Evolutionary conservation across 129 eudicot species (phyloP), one percentile per base, ranked within the genome.

Genomic region (Scalesia atractyloides): DNA sequence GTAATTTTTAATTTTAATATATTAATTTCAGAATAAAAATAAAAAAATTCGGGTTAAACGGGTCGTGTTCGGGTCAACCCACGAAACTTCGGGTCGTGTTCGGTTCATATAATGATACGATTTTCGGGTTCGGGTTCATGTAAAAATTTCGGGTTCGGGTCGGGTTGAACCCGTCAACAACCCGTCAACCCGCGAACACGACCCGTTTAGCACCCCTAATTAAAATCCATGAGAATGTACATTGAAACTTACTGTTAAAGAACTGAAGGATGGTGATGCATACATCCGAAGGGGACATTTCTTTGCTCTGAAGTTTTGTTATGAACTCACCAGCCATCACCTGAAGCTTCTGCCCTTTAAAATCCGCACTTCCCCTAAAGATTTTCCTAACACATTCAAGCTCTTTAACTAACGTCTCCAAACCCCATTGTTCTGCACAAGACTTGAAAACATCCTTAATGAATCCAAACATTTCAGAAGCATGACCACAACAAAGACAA

Each of bases 401-500:
- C 72, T 91, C 97, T 66, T 88, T 91, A 4, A 88, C 59, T 65
- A 88, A 79, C 1, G 83, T 76, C 39, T 86, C 90, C 15, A 73
- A 70, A 70, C 81, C 79, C 97, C 97, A 60, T n/a, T 81, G 85
- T 76, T 72, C 83, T 4, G 93, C 96, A 78, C 93, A 91, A 30
- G 82, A 41, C 74, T 72, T 61, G 50, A 88, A 91, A 5, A 88
- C 96, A 56, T 91, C 97, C 84, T 86, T 91, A 54, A 88, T 88
- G 53, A 91, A 91, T 44, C 97, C 97, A 84, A 84, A 84, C 97
- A 91, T 88, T 77, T 91, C 96, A 2, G 93, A 91, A 65, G 92
- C 84, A 81, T 91, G 97, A 73, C 85, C 92, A 66, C 96, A 91
- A 14, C 96, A 86, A 59, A 81, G 90, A 66, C 97, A 91, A 74